Evolutionary conservation across 2,329 filamentous ascomycete species (phyloP).

Genomic region (Calonectria henricotiae): DNA sequence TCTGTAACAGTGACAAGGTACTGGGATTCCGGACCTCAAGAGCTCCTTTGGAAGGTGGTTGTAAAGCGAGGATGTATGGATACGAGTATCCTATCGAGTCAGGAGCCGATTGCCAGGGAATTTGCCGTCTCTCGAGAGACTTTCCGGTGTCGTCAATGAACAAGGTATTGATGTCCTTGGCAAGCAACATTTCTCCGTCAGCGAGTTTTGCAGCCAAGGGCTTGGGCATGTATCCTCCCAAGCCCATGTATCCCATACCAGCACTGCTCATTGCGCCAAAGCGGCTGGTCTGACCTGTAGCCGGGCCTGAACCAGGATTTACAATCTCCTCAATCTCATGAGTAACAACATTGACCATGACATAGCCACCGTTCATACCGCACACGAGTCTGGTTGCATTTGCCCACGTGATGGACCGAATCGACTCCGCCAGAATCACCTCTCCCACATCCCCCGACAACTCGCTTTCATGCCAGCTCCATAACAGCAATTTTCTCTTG

Average conservation of each 20-base stretch:
- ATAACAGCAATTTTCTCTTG: constrained; percentile 90
- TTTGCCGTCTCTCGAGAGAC: constrained; percentile 85
- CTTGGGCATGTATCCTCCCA: constrained; percentile 92
- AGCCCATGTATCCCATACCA: constrained; percentile 97
- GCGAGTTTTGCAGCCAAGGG: constrained; percentile 88
- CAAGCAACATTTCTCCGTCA: constrained; percentile 90
- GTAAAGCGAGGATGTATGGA: constrained; percentile 91
- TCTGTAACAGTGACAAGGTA: constrained; percentile 91
- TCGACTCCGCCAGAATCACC: constrained; percentile 84
- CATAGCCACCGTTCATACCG: constrained; percentile 92
- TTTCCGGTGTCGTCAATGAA: constrained; percentile 91
- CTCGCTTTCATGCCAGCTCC: constrained; percentile 98
- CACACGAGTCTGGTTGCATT: constrained; percentile 89
- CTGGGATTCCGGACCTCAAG: constrained; percentile 95
- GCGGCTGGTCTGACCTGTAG: constrained; percentile 76
- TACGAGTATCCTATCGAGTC: constrained; percentile 97
- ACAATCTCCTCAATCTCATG: constrained; percentile 83
- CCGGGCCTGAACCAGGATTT: constrained; percentile 80
- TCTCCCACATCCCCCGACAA: constrained; percentile 82
- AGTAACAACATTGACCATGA: constrained; percentile 88
- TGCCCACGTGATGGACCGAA: constrained; percentile 93
- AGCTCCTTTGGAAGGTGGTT: constrained; percentile 85
- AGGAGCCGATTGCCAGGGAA: constrained; percentile 92
- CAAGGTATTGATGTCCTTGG: constrained; percentile 96
- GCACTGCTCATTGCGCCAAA: constrained; percentile 88